Conservation (phyloP, 2,329 filamentous ascomycete genomes). For the Monosporascus sp. region DNA sequence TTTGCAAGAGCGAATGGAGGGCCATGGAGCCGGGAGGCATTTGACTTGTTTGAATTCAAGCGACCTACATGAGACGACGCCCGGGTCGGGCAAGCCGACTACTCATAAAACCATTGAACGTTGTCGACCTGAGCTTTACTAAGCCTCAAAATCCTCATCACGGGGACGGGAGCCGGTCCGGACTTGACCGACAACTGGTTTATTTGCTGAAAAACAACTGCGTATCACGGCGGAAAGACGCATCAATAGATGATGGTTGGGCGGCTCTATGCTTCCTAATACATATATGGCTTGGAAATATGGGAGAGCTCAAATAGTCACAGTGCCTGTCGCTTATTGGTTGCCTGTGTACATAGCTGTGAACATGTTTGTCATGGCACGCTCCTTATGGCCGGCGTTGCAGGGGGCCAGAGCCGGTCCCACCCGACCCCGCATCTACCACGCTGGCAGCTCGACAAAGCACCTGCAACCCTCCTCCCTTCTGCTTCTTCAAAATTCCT, state of each 20-base stretch:
- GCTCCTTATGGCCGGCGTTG: not conserved
- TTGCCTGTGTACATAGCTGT: not conserved
- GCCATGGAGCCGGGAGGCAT: constrained; percentile 65
- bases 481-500: not conserved
- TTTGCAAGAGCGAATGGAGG: constrained; percentile 50
- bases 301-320: no score
- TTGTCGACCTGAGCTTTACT: not conserved
- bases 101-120: not conserved
- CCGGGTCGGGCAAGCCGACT: not conserved
- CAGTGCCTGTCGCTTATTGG: not conserved
- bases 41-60: constrained; percentile 59
- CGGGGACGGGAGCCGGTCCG: not conserved
- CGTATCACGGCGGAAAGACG: not conserved
- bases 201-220: not conserved
- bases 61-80: constrained; percentile 36
- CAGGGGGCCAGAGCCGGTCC: not conserved
- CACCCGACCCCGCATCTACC: not conserved
- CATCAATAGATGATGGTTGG: no score
- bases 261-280: no score
- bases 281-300: no score
- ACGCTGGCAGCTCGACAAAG: not conserved
- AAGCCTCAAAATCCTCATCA: not conserved
- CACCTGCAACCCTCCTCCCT: not conserved
- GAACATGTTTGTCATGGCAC: no score
- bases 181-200: not conserved